Evolutionary conservation across 148 eudicot genomes (phyloP), one percentile per base, ranked within the genome.

Genomic region (Diospyros kaki): DNA sequence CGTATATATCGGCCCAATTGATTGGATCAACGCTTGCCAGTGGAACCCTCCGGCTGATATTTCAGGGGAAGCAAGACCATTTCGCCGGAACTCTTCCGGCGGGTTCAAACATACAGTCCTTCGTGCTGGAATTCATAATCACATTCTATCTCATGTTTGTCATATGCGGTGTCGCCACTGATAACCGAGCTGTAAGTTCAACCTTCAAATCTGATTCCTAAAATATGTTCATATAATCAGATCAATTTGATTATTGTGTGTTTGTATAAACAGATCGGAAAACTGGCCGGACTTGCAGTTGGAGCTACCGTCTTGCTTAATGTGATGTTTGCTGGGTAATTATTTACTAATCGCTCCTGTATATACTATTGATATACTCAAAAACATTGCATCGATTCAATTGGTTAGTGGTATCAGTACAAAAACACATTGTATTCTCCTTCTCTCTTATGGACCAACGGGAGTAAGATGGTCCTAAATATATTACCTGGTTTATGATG

Each of bases 131-230:
- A 56, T 86, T 84, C 70, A 80, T 86, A 53, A 82, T 84, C 86
- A 86, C 89, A 38, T 86, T 86, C 81, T 84, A 75, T 68, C 89
- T 86, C 43, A 86, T 86, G 89, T 86, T 86, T 58, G 87, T 86
- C 58, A 82, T 84, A 7, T 82, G 84, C 9, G 86, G 84, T 2
- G 87, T 86, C 3, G 89, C 87, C 6, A 84, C 89, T 0, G 89
- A 86, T 70, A 81, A 77, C 66, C 80, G 87, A 75, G 89, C 89
- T 69, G 89, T 86, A 10, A 79, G 83, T 77, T 15, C 66, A 28
- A 28, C 28, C 28, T 28, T 28, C 28, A 28, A 28, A 28, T 28
- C 28, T 28, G 0, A 28, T 28, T 28, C 28, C 28, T 28, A 28
- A 28, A 28, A 28, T 28, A 28, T 48, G 52, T 48, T 48, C 52